Conservation (phyloP, 306 rosid species). For the Ormosia emarginata region DNA sequence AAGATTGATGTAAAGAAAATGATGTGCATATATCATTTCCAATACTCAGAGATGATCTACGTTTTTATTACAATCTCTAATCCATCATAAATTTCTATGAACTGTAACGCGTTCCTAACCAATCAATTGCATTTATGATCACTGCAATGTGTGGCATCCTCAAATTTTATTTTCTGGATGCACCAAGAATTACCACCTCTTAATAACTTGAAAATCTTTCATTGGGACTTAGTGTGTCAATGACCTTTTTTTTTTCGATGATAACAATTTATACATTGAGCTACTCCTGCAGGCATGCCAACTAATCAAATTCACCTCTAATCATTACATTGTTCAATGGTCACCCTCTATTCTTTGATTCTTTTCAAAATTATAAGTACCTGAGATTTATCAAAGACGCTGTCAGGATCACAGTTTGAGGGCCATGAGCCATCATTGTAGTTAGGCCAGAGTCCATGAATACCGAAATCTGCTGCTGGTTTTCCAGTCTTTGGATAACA, state of each 20-base stretch:
- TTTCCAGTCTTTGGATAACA: slow-evolving; percentile 75
- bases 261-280: not conserved
- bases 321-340: not conserved
- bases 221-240: too few species aligned
- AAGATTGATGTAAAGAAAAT: too few species aligned
- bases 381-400: slow-evolving; percentile 67
- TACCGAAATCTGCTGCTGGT: slow-evolving; percentile 64
- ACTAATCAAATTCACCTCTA: not conserved
- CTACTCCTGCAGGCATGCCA: not conserved
- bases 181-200: not conserved
- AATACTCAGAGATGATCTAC: too few species aligned
- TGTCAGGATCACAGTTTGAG: slow-evolving; percentile 64
- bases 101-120: not conserved
- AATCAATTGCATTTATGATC: not conserved
- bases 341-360: not conserved
- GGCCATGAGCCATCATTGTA: slow-evolving; percentile 69
- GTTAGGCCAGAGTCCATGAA: slow-evolving; percentile 82
- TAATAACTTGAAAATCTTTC: not conserved
- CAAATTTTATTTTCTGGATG: not conserved
- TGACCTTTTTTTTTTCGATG: too few species aligned
- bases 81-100: not conserved
- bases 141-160: not conserved
- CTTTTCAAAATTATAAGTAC: slow-evolving; percentile 14
- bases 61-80: not conserved
- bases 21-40: too few species aligned